Evolutionary conservation across 345 rosid genomes (phyloP).

Genomic region (Arabidopsis suecica): DNA sequence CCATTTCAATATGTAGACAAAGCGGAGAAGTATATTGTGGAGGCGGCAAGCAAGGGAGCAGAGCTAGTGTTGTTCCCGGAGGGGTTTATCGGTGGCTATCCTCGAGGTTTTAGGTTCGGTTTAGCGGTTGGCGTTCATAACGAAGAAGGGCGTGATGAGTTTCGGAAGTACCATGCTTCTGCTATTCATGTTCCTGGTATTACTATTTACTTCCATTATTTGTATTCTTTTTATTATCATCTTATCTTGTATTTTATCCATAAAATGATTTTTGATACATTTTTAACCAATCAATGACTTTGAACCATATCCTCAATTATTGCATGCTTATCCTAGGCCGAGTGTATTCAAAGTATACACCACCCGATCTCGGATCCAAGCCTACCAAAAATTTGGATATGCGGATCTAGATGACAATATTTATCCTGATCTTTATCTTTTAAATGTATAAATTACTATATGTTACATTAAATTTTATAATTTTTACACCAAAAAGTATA

Average conservation of each 20-base stretch:
- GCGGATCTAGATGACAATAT: no score
- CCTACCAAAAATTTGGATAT: no score
- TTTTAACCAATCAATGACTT: neutral
- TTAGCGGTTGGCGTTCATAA: slow-evolving; percentile 66
- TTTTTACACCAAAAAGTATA: no score
- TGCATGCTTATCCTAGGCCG: neutral
- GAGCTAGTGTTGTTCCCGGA: slow-evolving; percentile 85
- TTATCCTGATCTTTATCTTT: no score
- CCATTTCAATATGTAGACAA: neutral
- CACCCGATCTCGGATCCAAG: neutral
- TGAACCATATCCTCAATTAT: neutral
- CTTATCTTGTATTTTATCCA: neutral
- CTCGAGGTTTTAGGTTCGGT: slow-evolving; percentile 82
- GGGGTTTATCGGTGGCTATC: slow-evolving; percentile 84
- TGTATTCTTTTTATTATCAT: neutral
- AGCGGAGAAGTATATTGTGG: slow-evolving; percentile 78
- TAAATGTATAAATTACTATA: no score
- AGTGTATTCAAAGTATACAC: neutral
- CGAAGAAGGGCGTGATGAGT: slow-evolving; percentile 76
- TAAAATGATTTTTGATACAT: neutral
- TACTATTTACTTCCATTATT: neutral
- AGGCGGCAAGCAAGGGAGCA: slow-evolving; percentile 72
- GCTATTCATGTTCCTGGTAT: slow-evolving; percentile 57
- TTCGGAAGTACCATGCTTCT: slow-evolving; percentile 77
- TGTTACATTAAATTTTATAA: no score